Base-by-base conservation (phyloP, 306 rosid genomes). In the Casuarina equisetifolia region DNA sequence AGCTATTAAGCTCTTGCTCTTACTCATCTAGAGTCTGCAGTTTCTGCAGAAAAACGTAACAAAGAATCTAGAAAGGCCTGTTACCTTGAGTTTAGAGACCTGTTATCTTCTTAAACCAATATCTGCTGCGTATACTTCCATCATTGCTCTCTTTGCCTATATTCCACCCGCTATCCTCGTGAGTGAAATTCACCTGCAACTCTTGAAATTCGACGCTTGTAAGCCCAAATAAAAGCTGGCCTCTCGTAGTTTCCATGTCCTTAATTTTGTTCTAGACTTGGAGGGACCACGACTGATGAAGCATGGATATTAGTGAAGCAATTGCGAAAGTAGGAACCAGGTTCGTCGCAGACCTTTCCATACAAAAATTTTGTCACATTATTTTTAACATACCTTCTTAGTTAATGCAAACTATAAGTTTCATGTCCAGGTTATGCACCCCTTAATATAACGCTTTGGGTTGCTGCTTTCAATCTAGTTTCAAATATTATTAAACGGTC, bases 301-400 rank as follows among this genome's bases (percentile, higher is more conserved):
- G 83, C 76, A 79, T 16, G 98, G 98, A 1, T 94, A 25, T 94
- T 81, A 80, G 20, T 78, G 98, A 90, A 78, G 98, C 97, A 73
- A 89, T 94, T 84, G 86, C 92, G 61, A 85, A 91, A 90, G 98
- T 94, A 32, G 98, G 98, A 13, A 90, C 79, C 90, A 94, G 91
- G 86, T 94, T 94, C 62, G 12, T 91, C 73, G 61, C 91, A 42
- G 98, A 94, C 84, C 94, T 94, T 75, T 86, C 91, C 82, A 94
- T 94, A 45, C 97, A 97, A 10, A 82, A 91, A 94, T 94, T 94
- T 81, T 94, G 91, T 84, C 98, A 94, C 71, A 96, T 94, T 73
- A 91, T 91, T 91, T 91, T 91, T 79, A 97, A 94, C 97, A 97
- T 90, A 76, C 42, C 32, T 77, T 38, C 61, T 73, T 62, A 42